Evolutionary conservation across 1,284 basidiomycete species (phyloP), one percentile per base, ranked within the genome.

Genomic region (Tremellales sp.): DNA sequence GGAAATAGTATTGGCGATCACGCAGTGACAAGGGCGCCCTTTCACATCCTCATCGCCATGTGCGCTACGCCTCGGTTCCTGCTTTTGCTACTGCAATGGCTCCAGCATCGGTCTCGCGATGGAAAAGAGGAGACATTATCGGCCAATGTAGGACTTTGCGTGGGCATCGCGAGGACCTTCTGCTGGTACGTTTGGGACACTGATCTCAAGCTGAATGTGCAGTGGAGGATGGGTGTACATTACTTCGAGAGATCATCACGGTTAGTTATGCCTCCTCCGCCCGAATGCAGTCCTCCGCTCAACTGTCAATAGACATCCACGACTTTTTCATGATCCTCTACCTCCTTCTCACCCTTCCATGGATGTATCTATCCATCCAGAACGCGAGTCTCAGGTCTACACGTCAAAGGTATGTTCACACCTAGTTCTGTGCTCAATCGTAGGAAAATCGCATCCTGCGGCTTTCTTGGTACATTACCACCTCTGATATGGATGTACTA

Each of bases 251-350:
- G 71, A 73, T 52, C 57, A 69, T 44, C 71, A 71, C 44, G 68
- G 67, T 66, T 43, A 52, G 65, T 5, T 18, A 3, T 10, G 5
- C 10, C 18, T 19, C 29, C 4, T 25, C 34, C 29, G 14, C 12
- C 26, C n/a, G 24, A 21, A 4, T 35, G n/a, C 26, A 24, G 8
- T 2, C 7, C 13, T 4, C 16, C n/a, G 16, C 12, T 34, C 19
- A n/a, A 16, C 16, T 16, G 9, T 16, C 26, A 4, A 2, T 45
- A 72, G 83, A 87, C 61, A 76, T 79, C 14, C 91, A 97, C 71
- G 91, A 95, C 70, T 74, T 92, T 19, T 82, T 85, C 65, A 95
- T 97, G 91, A 84, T 92, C 53, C 66, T 79, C 45, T 92, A 88
- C 63, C 84, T 91, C 51, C 75, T 87, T 2, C 80, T 81, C 63